Conservation (phyloP, 2,329 filamentous ascomycete genomes). For the Penicillium sp. region DNA sequence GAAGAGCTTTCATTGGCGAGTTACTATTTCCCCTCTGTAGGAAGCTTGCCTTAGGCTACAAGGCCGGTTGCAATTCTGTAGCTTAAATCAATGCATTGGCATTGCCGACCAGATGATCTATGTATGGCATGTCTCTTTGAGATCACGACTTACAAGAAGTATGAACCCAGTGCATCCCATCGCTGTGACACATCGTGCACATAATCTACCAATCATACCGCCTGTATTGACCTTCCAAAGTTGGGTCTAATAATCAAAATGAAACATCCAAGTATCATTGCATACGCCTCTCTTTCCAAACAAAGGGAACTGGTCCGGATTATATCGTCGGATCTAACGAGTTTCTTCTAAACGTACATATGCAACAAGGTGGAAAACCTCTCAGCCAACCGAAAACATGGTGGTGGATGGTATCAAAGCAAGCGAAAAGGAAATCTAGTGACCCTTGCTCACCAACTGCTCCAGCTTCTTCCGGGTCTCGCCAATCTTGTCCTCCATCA, state of each 20-base stretch:
- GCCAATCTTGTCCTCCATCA: conserved; percentile 78
- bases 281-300: conserved; percentile 8
- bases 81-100: background rate
- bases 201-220: background rate
- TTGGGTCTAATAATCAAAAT: background rate
- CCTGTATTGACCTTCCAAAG: background rate
- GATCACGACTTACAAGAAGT: background rate
- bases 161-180: background rate
- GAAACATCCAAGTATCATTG: background rate
- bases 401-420: conserved; percentile 12
- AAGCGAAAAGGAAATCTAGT: conserved; percentile 50
- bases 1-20: background rate
- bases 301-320: conserved; percentile 25
- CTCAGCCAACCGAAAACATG: conserved; percentile 9
- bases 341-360: conserved; percentile 31
- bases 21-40: background rate
- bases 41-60: background rate
- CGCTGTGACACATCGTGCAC: background rate
- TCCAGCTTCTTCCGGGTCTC: conserved; percentile 75
- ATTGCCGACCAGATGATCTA: background rate
- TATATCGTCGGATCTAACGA: conserved; percentile 29
- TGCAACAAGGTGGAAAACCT: conserved; percentile 23
- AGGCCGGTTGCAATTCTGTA: background rate
- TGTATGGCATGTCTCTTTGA: background rate
- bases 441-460: conserved; percentile 88